These are phyloP conservation scores for Crinitomyces ghanaensis DNA, from an alignment of 805 yeast genomes.

Conservation along the genomic window DNA sequence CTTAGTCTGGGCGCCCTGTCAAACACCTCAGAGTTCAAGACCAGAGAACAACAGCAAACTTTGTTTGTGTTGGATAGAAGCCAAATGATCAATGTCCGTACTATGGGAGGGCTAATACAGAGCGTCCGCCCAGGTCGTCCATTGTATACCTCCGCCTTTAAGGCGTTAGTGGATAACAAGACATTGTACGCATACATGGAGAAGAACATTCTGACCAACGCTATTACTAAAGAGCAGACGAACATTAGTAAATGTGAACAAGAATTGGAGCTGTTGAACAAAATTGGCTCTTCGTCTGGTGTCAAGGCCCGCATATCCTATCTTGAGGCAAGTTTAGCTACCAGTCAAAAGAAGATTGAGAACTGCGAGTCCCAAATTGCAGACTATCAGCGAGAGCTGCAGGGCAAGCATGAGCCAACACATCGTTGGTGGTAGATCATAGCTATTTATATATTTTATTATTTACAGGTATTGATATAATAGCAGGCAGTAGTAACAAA, in stretches of 20 bases:
- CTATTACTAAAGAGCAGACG: constrained; percentile 47
- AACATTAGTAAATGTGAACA: constrained; percentile 57
- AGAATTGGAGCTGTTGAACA: constrained; percentile 52
- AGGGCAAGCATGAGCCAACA: no score
- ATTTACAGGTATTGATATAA: no score
- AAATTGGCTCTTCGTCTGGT: constrained; percentile 37
- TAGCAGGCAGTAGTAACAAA: no score
- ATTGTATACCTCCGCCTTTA: constrained; percentile 68
- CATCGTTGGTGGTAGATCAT: no score
- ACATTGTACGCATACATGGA: constrained; percentile 52
- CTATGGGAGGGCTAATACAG: constrained; percentile 64
- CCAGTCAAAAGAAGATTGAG: constrained; percentile 41
- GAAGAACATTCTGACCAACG: constrained; percentile 41
- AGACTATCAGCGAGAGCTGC: constrained; percentile 15
- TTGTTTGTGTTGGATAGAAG: constrained; percentile 65
- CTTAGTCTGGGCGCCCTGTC: constrained; percentile 17
- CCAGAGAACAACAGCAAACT: constrained; percentile 36
- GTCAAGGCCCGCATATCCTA: constrained; percentile 55
- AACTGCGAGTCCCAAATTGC: constrained; percentile 32
- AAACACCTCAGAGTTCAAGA: constrained; percentile 24
- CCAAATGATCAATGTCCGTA: constrained; percentile 60
- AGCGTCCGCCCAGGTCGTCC: constrained; percentile 76
- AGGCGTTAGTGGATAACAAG: constrained; percentile 46
- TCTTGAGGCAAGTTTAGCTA: constrained; percentile 53
- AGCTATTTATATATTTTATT: no score